phyloP scores from a whole-genome alignment of 2,329 filamentous ascomycete genomes.

The Rhinocladiella similis region DNA sequence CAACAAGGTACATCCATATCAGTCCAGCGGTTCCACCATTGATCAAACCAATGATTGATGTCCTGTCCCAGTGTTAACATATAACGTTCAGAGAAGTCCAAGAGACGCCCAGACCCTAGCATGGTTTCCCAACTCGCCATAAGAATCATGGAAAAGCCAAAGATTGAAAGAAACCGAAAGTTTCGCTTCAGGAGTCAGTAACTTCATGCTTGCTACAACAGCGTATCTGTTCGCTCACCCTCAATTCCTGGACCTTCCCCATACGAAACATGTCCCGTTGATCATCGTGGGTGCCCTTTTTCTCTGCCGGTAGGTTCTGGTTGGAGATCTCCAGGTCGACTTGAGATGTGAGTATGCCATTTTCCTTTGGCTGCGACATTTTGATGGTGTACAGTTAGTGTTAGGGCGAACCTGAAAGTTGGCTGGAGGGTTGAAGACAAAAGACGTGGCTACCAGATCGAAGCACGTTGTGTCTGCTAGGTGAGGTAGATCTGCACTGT shows the following conservation, averaged over 20 bases:
- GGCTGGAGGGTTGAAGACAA: too few species aligned
- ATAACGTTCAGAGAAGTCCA: neutral
- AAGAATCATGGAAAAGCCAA: constrained; percentile 43
- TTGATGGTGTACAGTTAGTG: constrained; percentile 14
- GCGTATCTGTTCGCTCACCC: constrained; percentile 23
- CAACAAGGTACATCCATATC: constrained; percentile 54
- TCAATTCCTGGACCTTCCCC: constrained; percentile 36
- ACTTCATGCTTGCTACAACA: neutral
- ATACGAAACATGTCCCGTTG: constrained; percentile 37
- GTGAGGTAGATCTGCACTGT: neutral
- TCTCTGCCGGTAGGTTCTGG: constrained; percentile 27
- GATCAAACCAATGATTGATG: constrained; percentile 24
- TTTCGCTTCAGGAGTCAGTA: constrained; percentile 35
- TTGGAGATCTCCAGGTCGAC: constrained; percentile 19
- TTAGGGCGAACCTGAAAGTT: too few species aligned
- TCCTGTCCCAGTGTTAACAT: constrained; percentile 15
- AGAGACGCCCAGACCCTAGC: constrained; percentile 33
- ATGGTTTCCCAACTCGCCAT: constrained; percentile 44
- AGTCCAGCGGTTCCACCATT: constrained; percentile 55
- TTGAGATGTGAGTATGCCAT: constrained; percentile 21
- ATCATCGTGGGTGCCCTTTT: constrained; percentile 34
- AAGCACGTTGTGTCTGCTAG: neutral
- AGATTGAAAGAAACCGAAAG: constrained; percentile 42
- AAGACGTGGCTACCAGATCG: constrained; percentile 5
- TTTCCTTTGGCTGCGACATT: constrained; percentile 20